These are phyloP conservation scores for Arachis hypogaea DNA, from an alignment of 306 rosid species.

Conservation along the genomic window DNA sequence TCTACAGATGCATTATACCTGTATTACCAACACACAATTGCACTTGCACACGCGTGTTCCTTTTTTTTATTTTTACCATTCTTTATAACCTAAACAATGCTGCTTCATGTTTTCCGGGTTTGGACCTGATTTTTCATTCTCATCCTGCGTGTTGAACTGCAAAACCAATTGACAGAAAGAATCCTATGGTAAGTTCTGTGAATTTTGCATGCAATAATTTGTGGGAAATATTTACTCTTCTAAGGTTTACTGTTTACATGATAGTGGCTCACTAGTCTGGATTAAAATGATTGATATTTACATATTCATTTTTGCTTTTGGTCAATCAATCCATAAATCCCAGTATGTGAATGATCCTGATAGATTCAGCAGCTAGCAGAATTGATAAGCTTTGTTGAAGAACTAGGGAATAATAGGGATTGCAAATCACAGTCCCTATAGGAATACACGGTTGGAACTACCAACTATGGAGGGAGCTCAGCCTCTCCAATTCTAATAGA, in stretches of 20 bases:
- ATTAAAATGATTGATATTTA: neutral
- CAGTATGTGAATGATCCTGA: no score
- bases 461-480: no score
- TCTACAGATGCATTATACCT: constrained; percentile 16
- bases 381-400: no score
- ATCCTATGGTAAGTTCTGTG: constrained; percentile 75
- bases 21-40: neutral
- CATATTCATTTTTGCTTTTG: neutral
- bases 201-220: constrained; percentile 25
- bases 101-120: constrained; percentile 46
- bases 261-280: constrained; percentile 4
- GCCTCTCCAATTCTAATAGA: no score
- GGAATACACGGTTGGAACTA: no score
- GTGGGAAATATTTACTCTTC: constrained; percentile 18
- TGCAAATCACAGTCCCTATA: no score
- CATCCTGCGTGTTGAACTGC: constrained; percentile 38
- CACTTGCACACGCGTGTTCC: neutral
- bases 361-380: no score
- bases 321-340: constrained; percentile 15
- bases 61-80: neutral
- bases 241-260: constrained; percentile 26
- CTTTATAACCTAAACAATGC: constrained; percentile 32
- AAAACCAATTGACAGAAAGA: constrained; percentile 77
- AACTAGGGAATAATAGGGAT: no score
- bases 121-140: constrained; percentile 51